phyloP scores from a whole-genome alignment of 768 basidiomycete genomes.

The Mycena filopes region DNA sequence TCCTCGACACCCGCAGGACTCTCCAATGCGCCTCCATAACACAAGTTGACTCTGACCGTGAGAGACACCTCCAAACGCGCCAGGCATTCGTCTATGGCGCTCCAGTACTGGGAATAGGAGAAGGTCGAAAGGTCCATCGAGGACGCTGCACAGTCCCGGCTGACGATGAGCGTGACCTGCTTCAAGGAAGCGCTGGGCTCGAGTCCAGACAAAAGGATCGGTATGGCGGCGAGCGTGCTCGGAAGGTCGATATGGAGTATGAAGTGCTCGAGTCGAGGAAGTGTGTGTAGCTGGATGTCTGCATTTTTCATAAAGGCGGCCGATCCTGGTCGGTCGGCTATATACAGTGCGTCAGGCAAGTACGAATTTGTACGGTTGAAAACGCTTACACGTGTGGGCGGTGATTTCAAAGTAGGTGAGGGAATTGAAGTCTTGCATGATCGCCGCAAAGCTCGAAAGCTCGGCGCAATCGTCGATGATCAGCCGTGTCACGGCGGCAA shows the following conservation, averaged over 20 bases:
- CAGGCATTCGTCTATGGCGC: conserved; percentile 7
- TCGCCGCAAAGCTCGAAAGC: background rate
- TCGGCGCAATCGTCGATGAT: background rate
- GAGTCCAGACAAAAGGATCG: background rate
- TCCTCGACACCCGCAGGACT: background rate
- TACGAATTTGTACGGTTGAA: background rate
- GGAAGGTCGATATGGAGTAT: conserved; percentile 6
- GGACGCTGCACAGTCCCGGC: conserved; percentile 21
- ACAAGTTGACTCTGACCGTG: background rate
- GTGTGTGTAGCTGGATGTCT: background rate
- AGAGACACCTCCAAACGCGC: background rate
- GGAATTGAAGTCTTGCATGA: background rate
- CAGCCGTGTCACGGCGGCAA: background rate
- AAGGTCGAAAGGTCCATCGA: background rate
- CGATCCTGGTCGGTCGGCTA: background rate
- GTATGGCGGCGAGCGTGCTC: conserved; percentile 3
- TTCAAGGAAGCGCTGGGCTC: background rate
- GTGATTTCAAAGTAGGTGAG: conserved; percentile 2
- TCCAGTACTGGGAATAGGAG: background rate
- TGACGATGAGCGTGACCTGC: conserved; percentile 4
- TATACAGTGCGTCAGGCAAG: background rate
- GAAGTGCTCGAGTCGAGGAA: conserved; percentile 13
- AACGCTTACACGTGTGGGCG: background rate
- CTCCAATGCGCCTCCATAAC: background rate
- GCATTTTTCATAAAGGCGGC: background rate